Conservation (phyloP, 306 rosid species). For the Arachis stenosperma region DNA sequence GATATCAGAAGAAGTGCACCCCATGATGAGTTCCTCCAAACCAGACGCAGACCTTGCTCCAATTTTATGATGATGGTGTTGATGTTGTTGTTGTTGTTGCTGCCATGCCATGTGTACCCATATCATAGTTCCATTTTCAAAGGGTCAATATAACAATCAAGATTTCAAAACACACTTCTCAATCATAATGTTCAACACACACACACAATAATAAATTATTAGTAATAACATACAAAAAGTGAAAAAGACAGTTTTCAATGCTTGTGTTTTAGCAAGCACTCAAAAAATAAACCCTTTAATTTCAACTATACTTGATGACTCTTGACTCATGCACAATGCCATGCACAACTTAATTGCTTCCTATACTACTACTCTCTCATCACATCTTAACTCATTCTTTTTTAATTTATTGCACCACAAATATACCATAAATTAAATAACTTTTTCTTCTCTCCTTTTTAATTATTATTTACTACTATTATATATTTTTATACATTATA, state of each 20-base stretch:
- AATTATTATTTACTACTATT: background rate
- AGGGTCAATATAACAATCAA: constrained; percentile 11
- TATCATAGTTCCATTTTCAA: constrained; percentile 36
- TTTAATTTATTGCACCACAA: background rate
- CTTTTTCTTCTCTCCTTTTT: background rate
- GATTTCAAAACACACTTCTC: constrained; percentile 35
- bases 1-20: constrained; percentile 84
- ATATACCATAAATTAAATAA: no score
- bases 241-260: constrained; percentile 51
- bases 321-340: constrained; percentile 43
- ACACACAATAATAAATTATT: no score
- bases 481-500: background rate
- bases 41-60: constrained; percentile 93
- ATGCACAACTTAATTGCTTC: constrained; percentile 31
- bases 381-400: background rate
- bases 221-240: constrained; percentile 41
- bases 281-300: constrained; percentile 1
- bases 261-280: constrained; percentile 42
- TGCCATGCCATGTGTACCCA: constrained; percentile 45
- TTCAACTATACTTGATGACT: background rate
- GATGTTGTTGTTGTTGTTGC: constrained; percentile 67
- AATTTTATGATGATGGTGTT: constrained; percentile 79
- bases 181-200: constrained; percentile 53
- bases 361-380: background rate
- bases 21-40: constrained; percentile 97